Evolutionary conservation across 164 flowering plant genomes (phyloP).

Genomic region (Vitis labrusca): DNA sequence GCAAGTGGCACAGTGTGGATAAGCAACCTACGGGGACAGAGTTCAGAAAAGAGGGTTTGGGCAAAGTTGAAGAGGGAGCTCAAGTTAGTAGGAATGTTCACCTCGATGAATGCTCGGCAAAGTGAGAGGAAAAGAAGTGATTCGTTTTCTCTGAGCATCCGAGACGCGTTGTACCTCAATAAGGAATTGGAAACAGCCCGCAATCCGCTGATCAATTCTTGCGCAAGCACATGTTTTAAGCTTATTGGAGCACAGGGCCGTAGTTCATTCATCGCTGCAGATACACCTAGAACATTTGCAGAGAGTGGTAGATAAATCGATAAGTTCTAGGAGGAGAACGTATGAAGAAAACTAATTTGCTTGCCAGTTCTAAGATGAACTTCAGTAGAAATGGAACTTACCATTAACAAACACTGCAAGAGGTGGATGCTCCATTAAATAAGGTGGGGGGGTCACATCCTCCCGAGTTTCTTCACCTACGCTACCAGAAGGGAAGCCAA

Average conservation of each 20-base stretch:
- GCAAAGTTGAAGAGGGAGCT: neutral
- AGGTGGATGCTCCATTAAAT: constrained; percentile 97
- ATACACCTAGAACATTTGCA: constrained; percentile 61
- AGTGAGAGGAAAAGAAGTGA: constrained; percentile 81
- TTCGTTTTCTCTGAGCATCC: constrained; percentile 83
- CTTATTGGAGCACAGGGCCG: constrained; percentile 99
- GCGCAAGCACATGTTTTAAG: constrained; percentile 74
- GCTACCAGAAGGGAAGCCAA: constrained; percentile 66
- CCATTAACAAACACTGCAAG: constrained; percentile 96
- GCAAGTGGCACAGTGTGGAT: constrained; percentile 81
- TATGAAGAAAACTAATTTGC: too few relatives aligned
- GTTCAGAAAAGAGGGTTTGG: neutral
- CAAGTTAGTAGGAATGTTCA: constrained; percentile 11
- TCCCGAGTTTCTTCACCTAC: constrained; percentile 71
- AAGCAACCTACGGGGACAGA: constrained; percentile 56
- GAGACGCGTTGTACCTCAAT: constrained; percentile 68
- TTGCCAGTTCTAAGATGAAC: neutral
- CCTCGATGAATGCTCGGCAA: constrained; percentile 92
- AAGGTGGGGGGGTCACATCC: constrained; percentile 90
- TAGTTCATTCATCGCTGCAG: constrained; percentile 92
- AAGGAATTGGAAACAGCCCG: constrained; percentile 81
- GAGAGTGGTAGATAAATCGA: neutral
- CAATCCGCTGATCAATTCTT: constrained; percentile 78
- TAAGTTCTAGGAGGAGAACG: too few relatives aligned
- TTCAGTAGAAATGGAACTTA: constrained; percentile 17